phyloP scores from a whole-genome alignment of 2,329 filamentous ascomycete genomes.

The Sporothrix dimorphospora region DNA sequence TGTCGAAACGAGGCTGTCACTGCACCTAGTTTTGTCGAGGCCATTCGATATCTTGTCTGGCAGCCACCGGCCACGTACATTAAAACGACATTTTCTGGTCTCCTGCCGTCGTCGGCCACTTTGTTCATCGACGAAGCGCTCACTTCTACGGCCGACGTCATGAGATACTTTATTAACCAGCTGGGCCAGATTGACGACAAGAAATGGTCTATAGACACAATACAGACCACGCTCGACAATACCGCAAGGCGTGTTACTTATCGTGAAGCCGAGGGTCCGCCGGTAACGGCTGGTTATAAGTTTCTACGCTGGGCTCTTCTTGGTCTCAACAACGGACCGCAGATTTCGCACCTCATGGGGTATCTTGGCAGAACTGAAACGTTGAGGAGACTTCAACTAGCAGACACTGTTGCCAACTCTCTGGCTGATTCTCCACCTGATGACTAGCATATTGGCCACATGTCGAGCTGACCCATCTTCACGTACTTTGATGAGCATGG shows the following conservation, averaged over 20 bases:
- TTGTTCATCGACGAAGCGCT: conserved; percentile 19
- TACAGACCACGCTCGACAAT: conserved; percentile 24
- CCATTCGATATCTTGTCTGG: conserved; percentile 39
- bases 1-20: conserved; percentile 30
- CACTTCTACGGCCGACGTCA: not conserved
- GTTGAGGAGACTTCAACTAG: conserved; percentile 35
- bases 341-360: conserved; percentile 37
- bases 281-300: conserved; percentile 35
- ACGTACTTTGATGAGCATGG: not conserved
- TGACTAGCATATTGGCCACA: not conserved
- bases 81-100: conserved; percentile 7
- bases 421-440: not conserved
- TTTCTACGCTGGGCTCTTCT: conserved; percentile 41
- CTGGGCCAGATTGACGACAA: conserved; percentile 27
- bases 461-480: not conserved
- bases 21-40: conserved; percentile 29
- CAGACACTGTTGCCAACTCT: conserved; percentile 19
- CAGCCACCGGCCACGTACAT: conserved; percentile 28
- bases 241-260: conserved; percentile 22
- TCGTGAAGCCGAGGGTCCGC: not conserved
- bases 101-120: not conserved
- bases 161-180: conserved; percentile 27
- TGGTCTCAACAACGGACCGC: conserved; percentile 36
- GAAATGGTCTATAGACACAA: conserved; percentile 29
- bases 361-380: conserved; percentile 41